Evolutionary conservation across 768 basidiomycete genomes (phyloP).

Genomic region (Russula abietina): DNA sequence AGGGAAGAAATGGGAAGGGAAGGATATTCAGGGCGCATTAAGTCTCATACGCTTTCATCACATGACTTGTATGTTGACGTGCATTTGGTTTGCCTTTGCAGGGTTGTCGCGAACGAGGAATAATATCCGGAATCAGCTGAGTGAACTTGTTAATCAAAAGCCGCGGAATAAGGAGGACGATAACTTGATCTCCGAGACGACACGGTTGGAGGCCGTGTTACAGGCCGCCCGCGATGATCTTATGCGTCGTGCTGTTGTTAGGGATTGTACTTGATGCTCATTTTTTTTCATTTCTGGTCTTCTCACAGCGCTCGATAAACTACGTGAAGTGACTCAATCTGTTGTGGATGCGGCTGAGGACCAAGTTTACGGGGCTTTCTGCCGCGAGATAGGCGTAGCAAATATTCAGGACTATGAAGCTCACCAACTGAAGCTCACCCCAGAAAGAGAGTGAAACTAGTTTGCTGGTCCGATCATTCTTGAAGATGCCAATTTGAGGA

Average conservation of each 20-base stretch:
- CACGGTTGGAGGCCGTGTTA: conserved; percentile 71
- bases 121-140: conserved; percentile 62
- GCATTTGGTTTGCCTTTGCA: conserved; percentile 14
- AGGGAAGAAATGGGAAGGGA: conserved; percentile 91
- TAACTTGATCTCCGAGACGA: conserved; percentile 65
- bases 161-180: conserved; percentile 84
- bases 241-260: conserved; percentile 34
- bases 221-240: conserved; percentile 77
- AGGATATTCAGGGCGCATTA: conserved; percentile 73
- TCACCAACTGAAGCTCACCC: conserved; percentile 79
- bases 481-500: conserved; percentile 75
- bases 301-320: conserved; percentile 53
- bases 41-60: neutral
- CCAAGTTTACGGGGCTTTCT: conserved; percentile 70
- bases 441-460: conserved; percentile 79
- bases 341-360: conserved; percentile 77
- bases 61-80: conserved; percentile 1
- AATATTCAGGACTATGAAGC: conserved; percentile 94
- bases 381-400: conserved; percentile 65
- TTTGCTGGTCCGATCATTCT: neutral
- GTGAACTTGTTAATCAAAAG: conserved; percentile 78
- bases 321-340: conserved; percentile 49
- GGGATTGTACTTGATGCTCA: neutral
- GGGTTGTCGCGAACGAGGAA: conserved; percentile 61
- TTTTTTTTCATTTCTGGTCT: neutral